phyloP scores from a whole-genome alignment of 257 asterid species.

The Scutellaria minor region DNA sequence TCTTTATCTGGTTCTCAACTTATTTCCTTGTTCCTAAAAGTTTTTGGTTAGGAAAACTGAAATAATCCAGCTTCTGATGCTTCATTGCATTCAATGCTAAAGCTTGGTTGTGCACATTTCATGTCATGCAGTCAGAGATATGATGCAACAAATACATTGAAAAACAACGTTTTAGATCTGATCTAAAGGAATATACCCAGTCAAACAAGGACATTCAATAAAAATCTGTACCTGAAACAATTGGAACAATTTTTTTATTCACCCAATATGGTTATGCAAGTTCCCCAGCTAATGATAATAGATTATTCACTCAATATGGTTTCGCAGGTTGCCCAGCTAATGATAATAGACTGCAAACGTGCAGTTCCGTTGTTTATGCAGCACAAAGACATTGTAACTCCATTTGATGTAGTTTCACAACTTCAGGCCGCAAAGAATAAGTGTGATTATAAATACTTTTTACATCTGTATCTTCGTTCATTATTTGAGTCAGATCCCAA shows the following conservation, averaged over 20 bases:
- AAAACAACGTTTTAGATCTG: not conserved
- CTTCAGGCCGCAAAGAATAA: slow-evolving; percentile 68
- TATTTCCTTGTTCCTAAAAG: slow-evolving; percentile 20
- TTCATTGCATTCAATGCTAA: slow-evolving; percentile 14
- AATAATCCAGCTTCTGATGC: slow-evolving; percentile 17
- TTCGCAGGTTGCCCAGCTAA: slow-evolving; percentile 89
- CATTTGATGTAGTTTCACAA: slow-evolving; percentile 88
- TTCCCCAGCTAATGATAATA: no score
- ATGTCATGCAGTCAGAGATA: slow-evolving; percentile 20
- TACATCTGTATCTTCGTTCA: slow-evolving; percentile 78
- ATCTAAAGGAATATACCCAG: slow-evolving; percentile 14
- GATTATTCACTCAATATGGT: slow-evolving; percentile 28
- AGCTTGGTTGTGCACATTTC: not conserved
- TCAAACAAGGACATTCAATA: slow-evolving; percentile 8
- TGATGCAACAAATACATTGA: slow-evolving; percentile 1
- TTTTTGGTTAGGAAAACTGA: slow-evolving; percentile 12
- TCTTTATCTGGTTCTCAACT: not conserved
- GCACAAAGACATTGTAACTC: slow-evolving; percentile 64
- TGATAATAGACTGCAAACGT: slow-evolving; percentile 88
- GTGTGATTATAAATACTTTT: slow-evolving; percentile 66
- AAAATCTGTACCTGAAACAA: not conserved
- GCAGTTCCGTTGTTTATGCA: slow-evolving; percentile 82
- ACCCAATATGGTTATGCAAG: no score
- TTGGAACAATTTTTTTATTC: slow-evolving; percentile 2
- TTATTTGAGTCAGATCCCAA: slow-evolving; percentile 78